These are phyloP conservation scores for Chalciporus pseudorubinellus DNA, from an alignment of 768 basidiomycete species.

Conservation along the genomic window DNA sequence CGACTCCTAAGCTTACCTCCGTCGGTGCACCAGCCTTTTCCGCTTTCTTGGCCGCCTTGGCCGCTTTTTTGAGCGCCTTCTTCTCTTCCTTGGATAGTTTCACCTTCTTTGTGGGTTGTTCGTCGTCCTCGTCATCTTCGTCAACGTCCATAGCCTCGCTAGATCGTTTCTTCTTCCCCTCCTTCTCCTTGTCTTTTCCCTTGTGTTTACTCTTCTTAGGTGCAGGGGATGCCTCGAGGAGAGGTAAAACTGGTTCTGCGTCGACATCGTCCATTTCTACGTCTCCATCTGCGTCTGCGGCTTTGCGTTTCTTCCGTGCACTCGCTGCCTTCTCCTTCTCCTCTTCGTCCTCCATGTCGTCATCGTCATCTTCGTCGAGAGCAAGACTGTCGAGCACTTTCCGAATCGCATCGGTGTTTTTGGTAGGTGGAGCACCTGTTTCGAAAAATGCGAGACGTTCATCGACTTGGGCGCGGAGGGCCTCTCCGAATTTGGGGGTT, in stretches of 20 bases:
- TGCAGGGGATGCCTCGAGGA: slow-evolving; percentile 53
- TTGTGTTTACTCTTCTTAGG: slow-evolving; percentile 58
- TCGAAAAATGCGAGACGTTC: slow-evolving; percentile 95
- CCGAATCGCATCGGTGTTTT: slow-evolving; percentile 89
- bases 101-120: slow-evolving; percentile 61
- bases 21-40: slow-evolving; percentile 36
- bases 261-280: slow-evolving; percentile 41
- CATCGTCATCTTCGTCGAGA: slow-evolving; percentile 62
- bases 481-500: slow-evolving; percentile 92
- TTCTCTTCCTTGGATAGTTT: slow-evolving; percentile 85
- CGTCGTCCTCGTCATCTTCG: slow-evolving; percentile 41
- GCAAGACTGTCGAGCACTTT: slow-evolving; percentile 81
- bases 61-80: slow-evolving; percentile 78
- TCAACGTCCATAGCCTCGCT: slow-evolving; percentile 63
- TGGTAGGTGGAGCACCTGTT: slow-evolving; percentile 82
- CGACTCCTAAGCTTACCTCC: slow-evolving; percentile 42
- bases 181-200: slow-evolving; percentile 32
- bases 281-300: slow-evolving; percentile 23
- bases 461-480: slow-evolving; percentile 90
- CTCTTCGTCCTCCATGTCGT: slow-evolving; percentile 44
- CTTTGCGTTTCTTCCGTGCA: background rate
- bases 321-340: background rate
- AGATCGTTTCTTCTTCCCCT: slow-evolving; percentile 54
- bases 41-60: slow-evolving; percentile 60
- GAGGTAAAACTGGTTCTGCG: slow-evolving; percentile 50